Base-by-base conservation (phyloP, 2,329 filamentous ascomycete genomes). In the Aspergillus quadrilineatus region DNA sequence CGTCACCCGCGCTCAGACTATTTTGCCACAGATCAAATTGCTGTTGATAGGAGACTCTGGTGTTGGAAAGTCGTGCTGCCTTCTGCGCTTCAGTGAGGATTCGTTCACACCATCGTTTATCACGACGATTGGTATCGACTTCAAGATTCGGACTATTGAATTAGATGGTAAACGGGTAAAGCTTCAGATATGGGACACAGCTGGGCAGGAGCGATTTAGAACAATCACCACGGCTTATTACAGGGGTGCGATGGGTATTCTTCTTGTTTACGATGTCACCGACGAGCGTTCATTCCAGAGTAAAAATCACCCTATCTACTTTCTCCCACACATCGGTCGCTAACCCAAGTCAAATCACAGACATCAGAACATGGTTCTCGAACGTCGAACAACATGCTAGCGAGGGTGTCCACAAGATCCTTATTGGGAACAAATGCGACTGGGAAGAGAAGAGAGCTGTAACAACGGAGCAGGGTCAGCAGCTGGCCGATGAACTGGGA, bases 171-270 rank as follows among this genome's bases (percentile, higher is more conserved):
- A 99, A 85, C 86, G 93, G 62, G 94, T 99, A 70, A 99, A 99
- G 84, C 81, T 99, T 74, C 94, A 99, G 82, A 99, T 99, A 79
- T 99, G 94, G 94, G 94, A 99, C 73, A 99, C 94, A 28, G 94
- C 94, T 53, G 94, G 94, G 54, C 94, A 99, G 78, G 94, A 99
- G 80, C 89, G 94, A 61, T 99, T 99, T 85, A 86, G 94, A 65
- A 99, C 94, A 63, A 99, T 99, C 79, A 99, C 94, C 52, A 97
- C 94, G 47, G 93, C 94, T 65, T 99, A 99, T 80, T 99, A 99
- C 79, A 85, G 94, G 72, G 94, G 94, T 69, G 94, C 94, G 65
- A 97, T 97, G 93, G 94, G 94, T 59, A 97, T 97, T 67, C 80
- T 97, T 74, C 83, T 99, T 63, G 93, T 97, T 52, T 99, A 99